These are phyloP conservation scores for Plasmodium blacklocki DNA, from an alignment of 169 alveolate genomes.

Conservation along the genomic window DNA sequence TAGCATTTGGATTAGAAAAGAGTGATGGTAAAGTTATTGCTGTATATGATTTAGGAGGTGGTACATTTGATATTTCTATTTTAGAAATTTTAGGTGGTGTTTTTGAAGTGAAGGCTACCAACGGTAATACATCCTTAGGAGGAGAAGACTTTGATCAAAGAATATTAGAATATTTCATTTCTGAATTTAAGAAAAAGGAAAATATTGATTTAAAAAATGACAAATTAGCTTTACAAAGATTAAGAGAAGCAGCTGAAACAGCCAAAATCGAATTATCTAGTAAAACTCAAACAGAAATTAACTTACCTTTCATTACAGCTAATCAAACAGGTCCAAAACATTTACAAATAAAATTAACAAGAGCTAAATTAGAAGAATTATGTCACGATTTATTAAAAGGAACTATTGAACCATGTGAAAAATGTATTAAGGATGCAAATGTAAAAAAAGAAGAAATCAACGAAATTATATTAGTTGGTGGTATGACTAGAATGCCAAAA, in stretches of 20 bases:
- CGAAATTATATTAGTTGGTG: constrained; percentile 99
- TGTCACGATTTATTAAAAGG: constrained; percentile 92
- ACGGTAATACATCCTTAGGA: constrained; percentile 99
- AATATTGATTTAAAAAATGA: constrained; percentile 97
- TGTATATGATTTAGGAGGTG: constrained; percentile 96
- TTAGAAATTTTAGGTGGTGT: constrained; percentile 98
- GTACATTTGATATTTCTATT: constrained; percentile 98
- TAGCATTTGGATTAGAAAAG: constrained; percentile 99
- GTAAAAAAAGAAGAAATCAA: constrained; percentile 92
- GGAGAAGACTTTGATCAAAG: constrained; percentile 99
- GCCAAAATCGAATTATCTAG: constrained; percentile 98
- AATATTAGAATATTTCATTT: constrained; percentile 93
- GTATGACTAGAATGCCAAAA: constrained; percentile 99
- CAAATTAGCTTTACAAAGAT: constrained; percentile 96
- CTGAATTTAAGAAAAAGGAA: constrained; percentile 95
- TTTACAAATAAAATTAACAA: constrained; percentile 94
- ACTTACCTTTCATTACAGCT: constrained; percentile 99
- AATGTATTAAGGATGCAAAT: constrained; percentile 96
- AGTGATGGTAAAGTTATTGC: constrained; percentile 94
- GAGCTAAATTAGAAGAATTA: constrained; percentile 96
- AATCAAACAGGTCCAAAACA: constrained; percentile 98
- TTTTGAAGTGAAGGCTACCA: constrained; percentile 98
- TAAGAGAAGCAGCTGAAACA: constrained; percentile 98
- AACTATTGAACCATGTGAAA: constrained; percentile 96
- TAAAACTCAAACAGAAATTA: constrained; percentile 95